Conservation (phyloP, 495 filamentous ascomycete genomes). For the Amorphotheca resinae region DNA sequence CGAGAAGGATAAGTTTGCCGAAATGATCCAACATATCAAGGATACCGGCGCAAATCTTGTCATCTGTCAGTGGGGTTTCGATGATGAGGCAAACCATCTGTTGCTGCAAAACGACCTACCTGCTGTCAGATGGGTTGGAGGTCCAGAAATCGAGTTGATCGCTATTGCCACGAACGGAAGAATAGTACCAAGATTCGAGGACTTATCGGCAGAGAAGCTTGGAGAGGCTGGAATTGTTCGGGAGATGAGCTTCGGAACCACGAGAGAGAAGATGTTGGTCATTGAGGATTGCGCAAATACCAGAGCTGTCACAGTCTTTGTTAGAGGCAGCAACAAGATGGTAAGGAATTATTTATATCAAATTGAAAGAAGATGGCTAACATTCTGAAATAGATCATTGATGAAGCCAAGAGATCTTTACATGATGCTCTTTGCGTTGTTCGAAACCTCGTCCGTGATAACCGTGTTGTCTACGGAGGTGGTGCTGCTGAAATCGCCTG, state of each 20-base stretch:
- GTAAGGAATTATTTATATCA: slow-evolving; percentile 30
- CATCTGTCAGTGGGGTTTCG: slow-evolving; percentile 99
- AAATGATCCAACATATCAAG: slow-evolving; percentile 99
- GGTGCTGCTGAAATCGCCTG: slow-evolving; percentile 97
- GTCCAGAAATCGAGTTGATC: slow-evolving; percentile 96
- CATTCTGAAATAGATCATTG: slow-evolving; percentile 65
- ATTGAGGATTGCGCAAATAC: slow-evolving; percentile 99
- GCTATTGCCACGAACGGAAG: slow-evolving; percentile 96
- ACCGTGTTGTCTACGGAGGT: slow-evolving; percentile 96
- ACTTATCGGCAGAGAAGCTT: slow-evolving; percentile 79
- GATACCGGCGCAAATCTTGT: slow-evolving; percentile 93
- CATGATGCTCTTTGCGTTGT: slow-evolving; percentile 98
- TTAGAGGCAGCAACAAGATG: slow-evolving; percentile 99
- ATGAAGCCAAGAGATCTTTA: slow-evolving; percentile 93
- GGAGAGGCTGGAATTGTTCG: slow-evolving; percentile 81
- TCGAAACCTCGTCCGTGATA: slow-evolving; percentile 89
- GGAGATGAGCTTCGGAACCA: slow-evolving; percentile 94
- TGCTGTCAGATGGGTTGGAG: slow-evolving; percentile 95
- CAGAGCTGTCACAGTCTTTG: slow-evolving; percentile 87
- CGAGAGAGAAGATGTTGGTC: slow-evolving; percentile 97
- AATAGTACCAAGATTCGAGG: slow-evolving; percentile 96
- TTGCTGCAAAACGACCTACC: slow-evolving; percentile 92
- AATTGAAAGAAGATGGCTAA: slow-evolving; percentile 22
- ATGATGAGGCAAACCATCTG: slow-evolving; percentile 97
- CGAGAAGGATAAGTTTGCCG: slow-evolving; percentile 87